Evolutionary conservation across 768 basidiomycete species (phyloP), one percentile per base, ranked within the genome.

Genomic region (Trichaptum fuscoviolaceum): DNA sequence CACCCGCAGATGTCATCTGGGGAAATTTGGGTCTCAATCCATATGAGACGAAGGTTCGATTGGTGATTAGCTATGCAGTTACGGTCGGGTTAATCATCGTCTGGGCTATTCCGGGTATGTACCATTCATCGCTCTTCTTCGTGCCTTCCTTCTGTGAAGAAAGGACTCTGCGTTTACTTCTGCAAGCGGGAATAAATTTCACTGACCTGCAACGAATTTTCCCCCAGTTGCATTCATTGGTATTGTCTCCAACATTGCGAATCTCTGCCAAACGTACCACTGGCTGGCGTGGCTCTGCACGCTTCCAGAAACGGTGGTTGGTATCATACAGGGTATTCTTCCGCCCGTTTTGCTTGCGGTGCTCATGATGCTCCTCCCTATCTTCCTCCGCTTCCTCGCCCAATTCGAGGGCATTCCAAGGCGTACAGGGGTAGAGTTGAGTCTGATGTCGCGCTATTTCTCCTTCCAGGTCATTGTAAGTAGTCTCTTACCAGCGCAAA

Each of bases 1-100:
- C 90, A 0, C 95, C 96, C 0, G 82, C 84, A 30, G 95, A 97
- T 76, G 90, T 99, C 60, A 90, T 99, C 68, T 99, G 96, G 96
- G 77, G 83, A 3, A 98, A 97, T 74, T 81, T 99, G 9, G 84
- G 86, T 34, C 75, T 99, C 80, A 96, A 96, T 73, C 91, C 94
- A 0, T 98, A 97, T 71, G 93, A 96, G 75, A 82, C 83, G 69
- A 87, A 87, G 72, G 78, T 90, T 59, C 87, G 94, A 27, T 72
- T 78, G 67, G 83, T 81, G 20, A 78, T 92, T 61, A 89, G 88
- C 57, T 96, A 90, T 76, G 87, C 87, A 0, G 79, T 83, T 1
- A 97, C 96, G 0, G 84, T 87, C 12, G 95, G 81, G 0, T 77
- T 99, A 58, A 92, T 98, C 73, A 80, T 97, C 65, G 77, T 92